Percentiles rank a stretch among this genome's conserved stretches.
Conservation (phyloP, 2,329 filamentous ascomycete genomes). For the Metarhizium album region DNA sequence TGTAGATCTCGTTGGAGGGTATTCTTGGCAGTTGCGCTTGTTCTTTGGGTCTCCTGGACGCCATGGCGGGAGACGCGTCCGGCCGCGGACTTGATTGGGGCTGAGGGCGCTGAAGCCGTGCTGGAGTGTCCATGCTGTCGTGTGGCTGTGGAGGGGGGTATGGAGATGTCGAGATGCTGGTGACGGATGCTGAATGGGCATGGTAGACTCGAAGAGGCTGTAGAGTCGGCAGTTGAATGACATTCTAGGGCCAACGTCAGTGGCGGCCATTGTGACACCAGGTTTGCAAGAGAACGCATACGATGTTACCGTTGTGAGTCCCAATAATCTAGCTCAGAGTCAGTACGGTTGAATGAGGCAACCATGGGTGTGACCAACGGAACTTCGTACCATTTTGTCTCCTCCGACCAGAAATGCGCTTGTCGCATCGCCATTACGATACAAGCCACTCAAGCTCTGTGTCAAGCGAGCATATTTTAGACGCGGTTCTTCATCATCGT, state of each 20-base stretch:
- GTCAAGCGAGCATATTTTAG: slow-evolving; percentile 90
- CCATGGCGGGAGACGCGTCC: slow-evolving; percentile 34
- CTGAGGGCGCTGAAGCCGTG: slow-evolving; percentile 24
- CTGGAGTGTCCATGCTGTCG: slow-evolving; percentile 30
- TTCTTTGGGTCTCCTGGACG: slow-evolving; percentile 42
- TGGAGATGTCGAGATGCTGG: slow-evolving; percentile 81
- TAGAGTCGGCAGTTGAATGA: slow-evolving; percentile 73
- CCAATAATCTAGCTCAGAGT: slow-evolving; percentile 60
- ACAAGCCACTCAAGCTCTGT: slow-evolving; percentile 65
- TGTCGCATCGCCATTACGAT: slow-evolving; percentile 90
- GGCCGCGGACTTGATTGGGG: slow-evolving; percentile 20
- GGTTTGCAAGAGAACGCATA: slow-evolving; percentile 34
- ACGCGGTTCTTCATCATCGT: slow-evolving; percentile 86
- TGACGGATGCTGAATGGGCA: slow-evolving; percentile 86
- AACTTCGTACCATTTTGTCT: slow-evolving; percentile 76
- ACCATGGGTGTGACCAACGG: slow-evolving; percentile 7
- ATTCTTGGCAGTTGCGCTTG: slow-evolving; percentile 53
- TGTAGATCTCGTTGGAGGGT: slow-evolving; percentile 83
- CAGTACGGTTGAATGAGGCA: slow-evolving; percentile 5
- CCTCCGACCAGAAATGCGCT: slow-evolving; percentile 83
- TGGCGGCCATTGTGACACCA: not conserved
- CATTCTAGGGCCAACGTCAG: slow-evolving; percentile 47
- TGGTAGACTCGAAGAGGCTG: slow-evolving; percentile 77
- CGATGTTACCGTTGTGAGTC: slow-evolving; percentile 93
- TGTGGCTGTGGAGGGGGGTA: slow-evolving; percentile 50